phyloP scores from a whole-genome alignment of 352 stramenopile genomes.

The Globisporangium acanthophoron region DNA sequence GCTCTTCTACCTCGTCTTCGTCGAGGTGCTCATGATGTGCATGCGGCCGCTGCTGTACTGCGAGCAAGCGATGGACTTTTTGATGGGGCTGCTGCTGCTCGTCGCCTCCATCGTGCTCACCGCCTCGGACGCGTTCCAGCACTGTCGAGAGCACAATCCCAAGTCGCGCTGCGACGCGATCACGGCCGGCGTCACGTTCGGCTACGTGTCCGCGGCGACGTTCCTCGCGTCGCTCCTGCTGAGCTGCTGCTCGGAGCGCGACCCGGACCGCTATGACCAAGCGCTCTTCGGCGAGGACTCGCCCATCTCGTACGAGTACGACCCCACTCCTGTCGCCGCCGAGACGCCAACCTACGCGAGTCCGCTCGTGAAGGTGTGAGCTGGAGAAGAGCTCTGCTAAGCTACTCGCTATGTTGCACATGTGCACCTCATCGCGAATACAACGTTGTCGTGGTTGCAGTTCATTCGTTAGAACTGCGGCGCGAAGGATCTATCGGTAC shows the following conservation, averaged over 20 bases:
- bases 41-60: conserved; percentile 15
- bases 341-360: conserved; percentile 1
- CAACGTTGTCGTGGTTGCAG: not conserved
- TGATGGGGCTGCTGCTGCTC: conserved; percentile 11
- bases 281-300: conserved; percentile 13
- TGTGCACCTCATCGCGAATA: not conserved
- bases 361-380: conserved; percentile 8
- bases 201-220: conserved; percentile 5
- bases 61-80: conserved; percentile 13
- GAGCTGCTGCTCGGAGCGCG: conserved; percentile 6
- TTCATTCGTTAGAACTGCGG: not conserved
- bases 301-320: conserved; percentile 13
- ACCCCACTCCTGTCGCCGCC: conserved; percentile 7
- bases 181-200: conserved; percentile 3
- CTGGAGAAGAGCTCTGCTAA: not conserved
- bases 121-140: conserved; percentile 1
- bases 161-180: conserved; percentile 9
- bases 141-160: conserved; percentile 2
- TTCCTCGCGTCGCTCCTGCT: conserved; percentile 10
- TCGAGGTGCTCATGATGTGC: conserved; percentile 12
- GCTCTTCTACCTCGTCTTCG: conserved; percentile 14
- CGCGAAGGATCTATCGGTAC: not conserved
- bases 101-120: conserved; percentile 14
- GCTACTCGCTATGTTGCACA: too few species aligned
- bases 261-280: conserved; percentile 8